phyloP scores from a whole-genome alignment of 2,329 filamentous ascomycete genomes.

The Monosporascus sp. region DNA sequence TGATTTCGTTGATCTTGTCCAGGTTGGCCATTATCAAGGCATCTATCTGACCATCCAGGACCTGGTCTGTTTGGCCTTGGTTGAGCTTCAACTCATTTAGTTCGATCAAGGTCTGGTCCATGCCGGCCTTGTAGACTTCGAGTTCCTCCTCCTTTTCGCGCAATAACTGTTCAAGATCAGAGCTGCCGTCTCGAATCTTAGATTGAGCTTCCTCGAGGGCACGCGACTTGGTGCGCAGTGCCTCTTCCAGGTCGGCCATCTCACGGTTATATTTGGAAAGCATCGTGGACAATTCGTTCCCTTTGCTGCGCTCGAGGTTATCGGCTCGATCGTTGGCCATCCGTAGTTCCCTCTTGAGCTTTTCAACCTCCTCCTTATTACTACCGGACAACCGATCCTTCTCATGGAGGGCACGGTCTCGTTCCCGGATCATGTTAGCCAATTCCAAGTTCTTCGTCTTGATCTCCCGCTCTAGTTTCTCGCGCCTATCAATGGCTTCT shows the following conservation, averaged over 20 bases:
- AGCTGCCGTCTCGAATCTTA: conserved; percentile 73
- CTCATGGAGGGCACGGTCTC: conserved; percentile 89
- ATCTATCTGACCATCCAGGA: conserved; percentile 86
- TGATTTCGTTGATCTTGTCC: conserved; percentile 93
- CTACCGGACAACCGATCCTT: conserved; percentile 81
- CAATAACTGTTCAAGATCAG: conserved; percentile 78
- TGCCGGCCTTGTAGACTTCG: conserved; percentile 94
- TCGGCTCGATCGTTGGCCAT: conserved; percentile 89
- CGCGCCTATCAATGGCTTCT: conserved; percentile 89
- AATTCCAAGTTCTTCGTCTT: conserved; percentile 99
- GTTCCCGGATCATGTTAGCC: conserved; percentile 96
- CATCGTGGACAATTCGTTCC: conserved; percentile 91
- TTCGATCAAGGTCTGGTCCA: conserved; percentile 93
- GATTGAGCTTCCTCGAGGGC: conserved; percentile 78
- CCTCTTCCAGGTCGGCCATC: conserved; percentile 93
- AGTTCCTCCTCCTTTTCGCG: conserved; percentile 96
- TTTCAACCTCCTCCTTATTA: conserved; percentile 91
- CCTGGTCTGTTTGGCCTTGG: conserved; percentile 71
- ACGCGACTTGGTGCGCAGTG: conserved; percentile 79
- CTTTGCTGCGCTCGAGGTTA: conserved; percentile 87
- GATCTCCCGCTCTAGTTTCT: conserved; percentile 94
- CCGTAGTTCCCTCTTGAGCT: conserved; percentile 86
- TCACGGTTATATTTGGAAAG: conserved; percentile 94
- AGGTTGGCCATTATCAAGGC: conserved; percentile 80
- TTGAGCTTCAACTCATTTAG: conserved; percentile 80